A percentile compares a stretch with the other conserved stretches of the same genome.
Conservation (phyloP, 441 rosid species). For the Euphorbia corollata region DNA sequence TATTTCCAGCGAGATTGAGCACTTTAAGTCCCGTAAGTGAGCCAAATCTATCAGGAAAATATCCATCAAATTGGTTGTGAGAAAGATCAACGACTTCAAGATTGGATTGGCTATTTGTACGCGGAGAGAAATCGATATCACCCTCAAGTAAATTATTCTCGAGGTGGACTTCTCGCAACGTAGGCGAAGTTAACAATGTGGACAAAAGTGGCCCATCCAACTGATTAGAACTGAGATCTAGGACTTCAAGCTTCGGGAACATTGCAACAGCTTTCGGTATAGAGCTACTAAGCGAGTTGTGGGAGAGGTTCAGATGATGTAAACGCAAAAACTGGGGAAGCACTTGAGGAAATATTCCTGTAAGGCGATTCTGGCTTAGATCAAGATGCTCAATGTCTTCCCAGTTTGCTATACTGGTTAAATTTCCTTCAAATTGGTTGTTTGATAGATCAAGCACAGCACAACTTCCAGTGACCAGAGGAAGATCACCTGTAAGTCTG, state of each 20-base stretch:
- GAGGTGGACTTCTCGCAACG: slow-evolving; percentile 73
- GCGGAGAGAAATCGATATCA: slow-evolving; percentile 44
- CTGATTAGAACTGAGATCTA: slow-evolving; percentile 77
- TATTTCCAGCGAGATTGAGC: slow-evolving; percentile 73
- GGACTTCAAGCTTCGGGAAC: slow-evolving; percentile 74
- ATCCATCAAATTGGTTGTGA: slow-evolving; percentile 56
- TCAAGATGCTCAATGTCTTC: slow-evolving; percentile 75
- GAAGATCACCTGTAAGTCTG: slow-evolving; percentile 72
- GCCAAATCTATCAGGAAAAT: slow-evolving; percentile 61
- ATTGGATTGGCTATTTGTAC: slow-evolving; percentile 34
- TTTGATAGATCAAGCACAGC: slow-evolving; percentile 77
- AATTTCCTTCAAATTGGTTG: slow-evolving; percentile 75
- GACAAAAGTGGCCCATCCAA: slow-evolving; percentile 58
- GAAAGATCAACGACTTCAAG: slow-evolving; percentile 78
- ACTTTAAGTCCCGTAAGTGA: slow-evolving; percentile 58
- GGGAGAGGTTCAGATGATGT: slow-evolving; percentile 80
- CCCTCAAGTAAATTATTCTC: slow-evolving; percentile 57
- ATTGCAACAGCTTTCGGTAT: slow-evolving; percentile 55
- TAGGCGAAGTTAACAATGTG: slow-evolving; percentile 53
- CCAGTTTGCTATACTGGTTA: slow-evolving; percentile 71
- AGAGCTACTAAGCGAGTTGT: slow-evolving; percentile 58
- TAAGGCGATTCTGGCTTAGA: slow-evolving; percentile 72
- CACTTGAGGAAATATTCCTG: slow-evolving; percentile 69
- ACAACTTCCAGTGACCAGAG: slow-evolving; percentile 74
- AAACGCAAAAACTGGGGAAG: slow-evolving; percentile 76